Evolutionary conservation across 2,329 filamentous ascomycete species (phyloP).

Genomic region (Fusarium duplospermum): DNA sequence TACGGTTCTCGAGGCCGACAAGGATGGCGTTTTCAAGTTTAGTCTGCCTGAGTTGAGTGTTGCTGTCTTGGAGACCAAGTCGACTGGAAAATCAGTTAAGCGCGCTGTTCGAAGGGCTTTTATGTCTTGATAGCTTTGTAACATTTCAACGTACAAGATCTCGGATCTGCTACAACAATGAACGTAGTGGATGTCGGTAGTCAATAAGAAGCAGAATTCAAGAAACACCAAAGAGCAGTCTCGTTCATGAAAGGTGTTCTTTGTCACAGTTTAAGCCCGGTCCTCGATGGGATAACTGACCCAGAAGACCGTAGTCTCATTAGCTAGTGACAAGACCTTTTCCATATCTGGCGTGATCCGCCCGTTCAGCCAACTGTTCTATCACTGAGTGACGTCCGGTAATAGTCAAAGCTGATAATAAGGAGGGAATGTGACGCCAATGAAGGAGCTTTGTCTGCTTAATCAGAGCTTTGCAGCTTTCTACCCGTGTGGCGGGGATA

Average conservation of each 20-base stretch:
- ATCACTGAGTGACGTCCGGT: neutral
- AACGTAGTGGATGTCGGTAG: neutral
- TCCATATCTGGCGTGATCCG: neutral
- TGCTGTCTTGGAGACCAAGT: slow-evolving; percentile 62
- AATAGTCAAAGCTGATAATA: neutral
- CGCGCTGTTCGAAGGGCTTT: slow-evolving; percentile 2
- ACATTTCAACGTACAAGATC: neutral
- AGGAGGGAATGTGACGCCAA: neutral
- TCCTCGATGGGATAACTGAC: too few species aligned
- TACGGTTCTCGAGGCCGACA: slow-evolving; percentile 53
- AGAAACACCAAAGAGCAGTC: neutral
- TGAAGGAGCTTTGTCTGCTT: neutral
- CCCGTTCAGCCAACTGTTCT: neutral
- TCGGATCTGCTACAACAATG: neutral
- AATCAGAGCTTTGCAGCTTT: neutral
- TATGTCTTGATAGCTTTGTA: neutral
- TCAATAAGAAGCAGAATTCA: neutral
- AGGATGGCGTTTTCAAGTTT: slow-evolving; percentile 63
- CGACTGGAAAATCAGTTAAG: slow-evolving; percentile 2
- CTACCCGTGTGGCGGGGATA: neutral
- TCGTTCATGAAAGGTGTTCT: neutral
- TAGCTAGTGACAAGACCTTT: neutral
- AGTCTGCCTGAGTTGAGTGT: slow-evolving; percentile 66
- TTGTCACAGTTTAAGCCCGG: too few species aligned
- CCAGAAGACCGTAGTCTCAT: too few species aligned